Percentiles rank a stretch among this genome's conserved stretches.
phyloP scores from a whole-genome alignment of 768 basidiomycete genomes.

The Termitomyces sp. region DNA sequence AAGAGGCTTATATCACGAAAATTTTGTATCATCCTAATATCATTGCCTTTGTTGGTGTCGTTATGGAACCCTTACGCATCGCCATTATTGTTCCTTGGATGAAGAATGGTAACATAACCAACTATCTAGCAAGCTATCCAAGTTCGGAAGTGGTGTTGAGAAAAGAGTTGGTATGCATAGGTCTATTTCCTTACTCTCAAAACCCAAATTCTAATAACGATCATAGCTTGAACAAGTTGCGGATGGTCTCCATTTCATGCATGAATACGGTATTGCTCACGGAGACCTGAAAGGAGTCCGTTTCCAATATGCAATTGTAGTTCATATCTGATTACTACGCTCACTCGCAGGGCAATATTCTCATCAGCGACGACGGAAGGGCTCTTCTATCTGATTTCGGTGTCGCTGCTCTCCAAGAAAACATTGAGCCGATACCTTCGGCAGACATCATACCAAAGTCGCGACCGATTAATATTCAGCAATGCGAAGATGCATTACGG shows the following conservation, averaged over 20 bases:
- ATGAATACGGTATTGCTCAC: constrained; percentile 30
- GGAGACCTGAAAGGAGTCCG: constrained; percentile 39
- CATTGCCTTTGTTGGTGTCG: constrained; percentile 22
- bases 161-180: constrained; percentile 14
- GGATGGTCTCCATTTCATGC: constrained; percentile 27
- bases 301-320: background rate
- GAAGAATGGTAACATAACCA: constrained; percentile 25
- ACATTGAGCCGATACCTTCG: background rate
- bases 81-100: constrained; percentile 31
- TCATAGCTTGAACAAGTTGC: constrained; percentile 27
- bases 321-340: background rate
- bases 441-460: background rate
- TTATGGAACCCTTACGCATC: constrained; percentile 16
- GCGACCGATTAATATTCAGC: background rate
- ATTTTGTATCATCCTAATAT: constrained; percentile 23
- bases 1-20: constrained; percentile 22
- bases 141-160: constrained; percentile 2
- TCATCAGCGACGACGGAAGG: constrained; percentile 13
- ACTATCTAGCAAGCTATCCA: constrained; percentile 13
- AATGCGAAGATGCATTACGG: background rate
- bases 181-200: background rate
- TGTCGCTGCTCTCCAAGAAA: constrained; percentile 8
- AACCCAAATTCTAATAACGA: background rate
- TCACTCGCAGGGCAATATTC: constrained; percentile 12
- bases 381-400: constrained; percentile 18